Conservation (phyloP, 2,329 filamentous ascomycete genomes). For the Alternaria panax region DNA sequence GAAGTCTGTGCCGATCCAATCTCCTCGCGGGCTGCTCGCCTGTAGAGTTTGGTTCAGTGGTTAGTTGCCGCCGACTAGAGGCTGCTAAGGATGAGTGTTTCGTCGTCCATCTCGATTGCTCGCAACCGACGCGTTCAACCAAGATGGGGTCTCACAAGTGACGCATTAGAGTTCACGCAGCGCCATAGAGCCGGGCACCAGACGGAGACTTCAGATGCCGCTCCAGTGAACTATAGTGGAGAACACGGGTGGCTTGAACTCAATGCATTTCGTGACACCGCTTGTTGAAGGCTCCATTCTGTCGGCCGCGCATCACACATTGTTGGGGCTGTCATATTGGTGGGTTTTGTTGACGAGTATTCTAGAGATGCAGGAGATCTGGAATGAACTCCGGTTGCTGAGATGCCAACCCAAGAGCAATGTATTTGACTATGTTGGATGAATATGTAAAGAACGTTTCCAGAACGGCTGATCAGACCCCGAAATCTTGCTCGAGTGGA, state of each 20-base stretch:
- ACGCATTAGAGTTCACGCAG: slow-evolving; percentile 10
- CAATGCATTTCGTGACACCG: slow-evolving; percentile 9
- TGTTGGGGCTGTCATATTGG: slow-evolving; percentile 3
- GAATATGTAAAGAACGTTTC: not conserved
- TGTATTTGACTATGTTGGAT: not conserved
- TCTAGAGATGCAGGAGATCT: not conserved
- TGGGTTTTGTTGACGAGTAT: not conserved
- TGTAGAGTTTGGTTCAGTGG: slow-evolving; percentile 14
- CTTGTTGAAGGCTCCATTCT: slow-evolving; percentile 10
- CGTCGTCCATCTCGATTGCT: slow-evolving; percentile 8
- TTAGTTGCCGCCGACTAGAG: slow-evolving; percentile 17
- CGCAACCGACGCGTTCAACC: not conserved
- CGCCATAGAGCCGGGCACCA: slow-evolving; percentile 9
- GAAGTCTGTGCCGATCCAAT: slow-evolving; percentile 15
- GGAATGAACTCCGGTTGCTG: not conserved
- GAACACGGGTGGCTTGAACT: slow-evolving; percentile 12
- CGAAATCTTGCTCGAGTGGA: not conserved
- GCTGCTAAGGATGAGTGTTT: slow-evolving; percentile 11
- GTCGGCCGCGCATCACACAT: slow-evolving; percentile 5
- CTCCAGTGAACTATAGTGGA: slow-evolving; percentile 17
- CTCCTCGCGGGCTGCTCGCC: not conserved
- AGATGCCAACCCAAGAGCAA: not conserved
- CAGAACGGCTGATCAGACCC: not conserved
- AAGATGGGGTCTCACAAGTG: slow-evolving; percentile 5
- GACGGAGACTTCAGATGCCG: slow-evolving; percentile 3